phyloP scores from a whole-genome alignment of 805 yeast species.

The Scheffersomyces stipitis region DNA sequence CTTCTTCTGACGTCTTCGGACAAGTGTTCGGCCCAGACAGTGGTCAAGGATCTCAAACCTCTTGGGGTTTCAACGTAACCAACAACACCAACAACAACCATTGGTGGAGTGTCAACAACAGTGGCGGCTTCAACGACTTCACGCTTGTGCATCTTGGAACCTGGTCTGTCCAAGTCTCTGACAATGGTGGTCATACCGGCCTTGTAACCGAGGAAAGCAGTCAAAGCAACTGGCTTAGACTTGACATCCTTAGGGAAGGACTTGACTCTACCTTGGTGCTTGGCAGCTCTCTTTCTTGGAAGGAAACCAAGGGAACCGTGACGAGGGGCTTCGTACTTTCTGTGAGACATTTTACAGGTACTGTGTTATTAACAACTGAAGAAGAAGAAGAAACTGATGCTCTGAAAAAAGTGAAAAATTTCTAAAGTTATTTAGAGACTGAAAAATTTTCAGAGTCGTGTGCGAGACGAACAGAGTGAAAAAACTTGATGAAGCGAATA shows the following conservation, averaged over 20 bases:
- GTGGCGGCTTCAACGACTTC: constrained; percentile 99
- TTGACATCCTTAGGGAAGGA: constrained; percentile 99
- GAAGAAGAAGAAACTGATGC: constrained; percentile 11
- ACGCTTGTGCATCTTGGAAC: constrained; percentile 99
- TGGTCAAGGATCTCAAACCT: constrained; percentile 98
- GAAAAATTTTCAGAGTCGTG: neutral
- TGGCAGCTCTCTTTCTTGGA: constrained; percentile 99
- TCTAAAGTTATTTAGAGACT: neutral
- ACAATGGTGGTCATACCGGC: constrained; percentile 99
- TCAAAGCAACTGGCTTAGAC: constrained; percentile 96
- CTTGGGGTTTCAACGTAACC: constrained; percentile 99
- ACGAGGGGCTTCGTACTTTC: constrained; percentile 99
- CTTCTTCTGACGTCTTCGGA: constrained; percentile 99
- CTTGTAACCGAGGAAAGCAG: constrained; percentile 99
- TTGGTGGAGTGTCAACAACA: constrained; percentile 98
- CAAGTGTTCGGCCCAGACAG: constrained; percentile 99
- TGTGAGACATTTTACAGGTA: constrained; percentile 82
- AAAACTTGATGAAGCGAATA: no score
- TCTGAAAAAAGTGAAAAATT: neutral
- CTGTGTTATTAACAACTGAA: constrained; percentile 26
- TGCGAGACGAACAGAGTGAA: no score
- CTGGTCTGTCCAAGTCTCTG: constrained; percentile 99
- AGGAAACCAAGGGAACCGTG: constrained; percentile 99
- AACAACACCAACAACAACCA: constrained; percentile 99
- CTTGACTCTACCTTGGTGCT: constrained; percentile 98